Percentiles rank a stretch among this genome's conserved stretches.
Conservation (phyloP, 2,329 filamentous ascomycete genomes). For the Pseudogymnoascus sp. region DNA sequence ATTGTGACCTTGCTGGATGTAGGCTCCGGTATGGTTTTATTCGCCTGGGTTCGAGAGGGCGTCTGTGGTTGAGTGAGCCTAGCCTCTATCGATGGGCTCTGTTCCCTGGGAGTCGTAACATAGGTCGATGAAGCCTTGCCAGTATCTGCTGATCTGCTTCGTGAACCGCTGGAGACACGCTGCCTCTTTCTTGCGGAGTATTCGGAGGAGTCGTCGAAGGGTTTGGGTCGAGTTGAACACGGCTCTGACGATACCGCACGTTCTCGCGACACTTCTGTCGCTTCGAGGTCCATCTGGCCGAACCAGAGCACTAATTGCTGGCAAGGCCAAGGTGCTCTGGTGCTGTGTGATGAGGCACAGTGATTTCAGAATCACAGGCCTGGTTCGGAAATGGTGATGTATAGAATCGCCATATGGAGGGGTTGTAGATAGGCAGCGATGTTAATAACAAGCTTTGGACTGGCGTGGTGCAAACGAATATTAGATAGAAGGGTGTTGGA, state of each 20-base stretch:
- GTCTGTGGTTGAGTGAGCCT: constrained; percentile 24
- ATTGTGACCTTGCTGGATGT: constrained; percentile 53
- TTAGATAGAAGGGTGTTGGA: constrained; percentile 1
- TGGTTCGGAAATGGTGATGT: not conserved
- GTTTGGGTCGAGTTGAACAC: constrained; percentile 54
- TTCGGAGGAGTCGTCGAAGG: constrained; percentile 49
- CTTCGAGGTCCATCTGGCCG: constrained; percentile 35
- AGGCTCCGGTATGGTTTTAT: constrained; percentile 33
- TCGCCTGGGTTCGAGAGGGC: constrained; percentile 25
- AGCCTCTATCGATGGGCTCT: constrained; percentile 26
- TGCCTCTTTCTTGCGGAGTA: constrained; percentile 48
- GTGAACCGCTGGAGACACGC: constrained; percentile 51
- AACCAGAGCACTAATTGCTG: constrained; percentile 47
- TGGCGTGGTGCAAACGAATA: constrained; percentile 7
- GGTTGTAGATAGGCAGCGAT: constrained; percentile 3
- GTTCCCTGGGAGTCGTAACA: constrained; percentile 25
- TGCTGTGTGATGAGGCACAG: not conserved
- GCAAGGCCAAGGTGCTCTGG: constrained; percentile 15
- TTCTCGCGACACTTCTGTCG: constrained; percentile 39
- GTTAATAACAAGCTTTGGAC: constrained; percentile 2
- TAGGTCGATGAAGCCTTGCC: constrained; percentile 11
- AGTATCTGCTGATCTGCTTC: constrained; percentile 43
- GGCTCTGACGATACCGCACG: constrained; percentile 56
- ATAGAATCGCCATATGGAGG: constrained; percentile 2
- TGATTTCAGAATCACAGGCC: constrained; percentile 1